These are phyloP conservation scores for Diddensiella caesifluorescens DNA, from an alignment of 805 yeast genomes.

Conservation along the genomic window DNA sequence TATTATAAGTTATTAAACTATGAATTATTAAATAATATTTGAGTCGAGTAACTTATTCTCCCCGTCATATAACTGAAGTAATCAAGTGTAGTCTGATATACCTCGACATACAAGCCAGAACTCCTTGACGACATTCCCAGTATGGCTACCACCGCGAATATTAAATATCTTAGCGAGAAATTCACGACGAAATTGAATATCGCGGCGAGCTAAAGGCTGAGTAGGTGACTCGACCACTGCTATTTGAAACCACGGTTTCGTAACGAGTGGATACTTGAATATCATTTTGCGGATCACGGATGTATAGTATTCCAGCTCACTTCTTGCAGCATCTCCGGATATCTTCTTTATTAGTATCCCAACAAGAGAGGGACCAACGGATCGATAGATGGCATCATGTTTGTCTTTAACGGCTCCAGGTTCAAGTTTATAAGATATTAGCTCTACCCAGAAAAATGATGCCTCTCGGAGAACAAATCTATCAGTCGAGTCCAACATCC, in stretches of 20 bases:
- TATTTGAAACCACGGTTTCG: conserved; percentile 19
- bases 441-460: conserved; percentile 49
- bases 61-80: neutral
- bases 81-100: conserved; percentile 23
- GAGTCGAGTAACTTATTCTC: too few species aligned
- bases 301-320: conserved; percentile 39
- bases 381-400: conserved; percentile 20
- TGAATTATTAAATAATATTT: too few species aligned
- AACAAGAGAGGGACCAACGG: conserved; percentile 31
- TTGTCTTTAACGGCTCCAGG: neutral
- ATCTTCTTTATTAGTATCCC: conserved; percentile 39
- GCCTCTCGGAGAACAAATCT: conserved; percentile 49
- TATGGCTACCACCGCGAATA: conserved; percentile 29
- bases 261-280: conserved; percentile 14
- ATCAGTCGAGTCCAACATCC: conserved; percentile 45
- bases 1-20: too few species aligned
- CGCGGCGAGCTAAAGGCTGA: conserved; percentile 9
- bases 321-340: conserved; percentile 37
- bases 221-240: conserved; percentile 18
- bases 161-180: conserved; percentile 29
- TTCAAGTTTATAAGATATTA: conserved; percentile 29
- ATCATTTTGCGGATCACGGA: conserved; percentile 34
- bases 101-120: conserved; percentile 34
- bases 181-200: conserved; percentile 10
- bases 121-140: conserved; percentile 26